Evolutionary conservation across 2,329 filamentous ascomycete species (phyloP), one percentile per base, ranked within the genome.

Genomic region (Epichloe elymi): DNA sequence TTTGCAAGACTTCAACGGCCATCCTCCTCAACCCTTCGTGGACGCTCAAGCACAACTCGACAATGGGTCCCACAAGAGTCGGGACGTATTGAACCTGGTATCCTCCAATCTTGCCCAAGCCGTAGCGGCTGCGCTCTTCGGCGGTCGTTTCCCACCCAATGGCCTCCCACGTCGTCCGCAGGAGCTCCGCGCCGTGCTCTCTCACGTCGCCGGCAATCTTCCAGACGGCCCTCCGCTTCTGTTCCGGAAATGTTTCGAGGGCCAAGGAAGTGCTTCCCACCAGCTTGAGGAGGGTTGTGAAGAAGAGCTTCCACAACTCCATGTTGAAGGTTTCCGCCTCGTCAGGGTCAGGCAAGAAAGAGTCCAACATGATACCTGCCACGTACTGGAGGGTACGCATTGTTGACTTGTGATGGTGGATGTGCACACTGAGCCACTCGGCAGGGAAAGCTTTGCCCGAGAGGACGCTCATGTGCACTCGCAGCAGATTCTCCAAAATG

Each of bases 51-150:
- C 93, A 98, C 10, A 98, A 77, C 66, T 94, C 88, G 23, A 97
- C 86, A 48, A 97, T 93, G 0, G 90, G 89, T 1, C 86, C 85
- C 7, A 98, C 89, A 5, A 98, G 76, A 12, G 86, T 83, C 5
- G 94, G 93, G 33, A 98, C 93, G 65, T 97, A 98, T 69, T 97
- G 93, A 19, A 98, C 93, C 68, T 98, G 93, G 62, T 96, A 98
- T 1, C 93, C 93, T 52, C 93, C 94, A 74, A 97, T 85, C 65
- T 85, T 90, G 50, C 80, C 74, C 51, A 97, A 71, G 0, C 85
- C 85, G 61, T 90, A 97, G 26, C 84, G 79, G 51, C 76, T 74
- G 56, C 80, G 78, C 63, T 96, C 90, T 53, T 97, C 91, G 1
- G 75, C 67, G 35, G 78, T 87, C 0, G 88, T 88, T 59, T 98